Percentiles rank a stretch among this genome's conserved stretches.
These are phyloP conservation scores for Scalesia atractyloides DNA, from an alignment of 129 eudicot species.

Conservation along the genomic window DNA sequence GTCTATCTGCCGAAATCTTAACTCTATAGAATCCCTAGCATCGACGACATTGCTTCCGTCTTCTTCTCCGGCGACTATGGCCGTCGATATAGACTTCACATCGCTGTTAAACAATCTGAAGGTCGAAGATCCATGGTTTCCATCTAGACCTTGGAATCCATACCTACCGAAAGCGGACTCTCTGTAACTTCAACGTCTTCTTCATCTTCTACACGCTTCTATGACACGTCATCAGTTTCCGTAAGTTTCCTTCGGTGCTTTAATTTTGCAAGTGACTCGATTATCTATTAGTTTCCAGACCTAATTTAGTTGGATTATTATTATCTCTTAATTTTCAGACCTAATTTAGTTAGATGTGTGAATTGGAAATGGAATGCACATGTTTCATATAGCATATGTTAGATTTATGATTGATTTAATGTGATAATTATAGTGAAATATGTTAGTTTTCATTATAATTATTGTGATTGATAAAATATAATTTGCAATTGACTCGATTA, in stretches of 20 bases:
- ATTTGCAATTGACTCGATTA: slow-evolving; percentile 5
- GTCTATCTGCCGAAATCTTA: too few species aligned
- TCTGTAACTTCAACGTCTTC: slow-evolving; percentile 31
- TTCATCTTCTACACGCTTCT: slow-evolving; percentile 27
- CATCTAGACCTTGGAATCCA: slow-evolving; percentile 78
- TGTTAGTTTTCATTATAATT: too few species aligned
- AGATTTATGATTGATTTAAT: too few species aligned
- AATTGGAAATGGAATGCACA: too few species aligned
- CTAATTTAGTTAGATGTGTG: too few species aligned
- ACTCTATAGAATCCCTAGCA: not conserved
- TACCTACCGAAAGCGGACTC: slow-evolving; percentile 60
- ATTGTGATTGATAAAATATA: too few species aligned
- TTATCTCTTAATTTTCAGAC: too few species aligned
- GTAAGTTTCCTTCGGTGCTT: slow-evolving; percentile 37
- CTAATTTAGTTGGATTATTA: too few species aligned
- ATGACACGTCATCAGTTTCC: slow-evolving; percentile 52
- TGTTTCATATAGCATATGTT: too few species aligned
- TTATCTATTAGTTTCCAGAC: too few species aligned
- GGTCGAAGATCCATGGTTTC: slow-evolving; percentile 56
- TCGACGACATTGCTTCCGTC: slow-evolving; percentile 2
- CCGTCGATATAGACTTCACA: slow-evolving; percentile 42
- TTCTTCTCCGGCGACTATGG: slow-evolving; percentile 34
- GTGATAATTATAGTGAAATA: too few species aligned
- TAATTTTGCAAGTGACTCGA: too few species aligned
- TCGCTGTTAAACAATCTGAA: slow-evolving; percentile 39